phyloP scores from a whole-genome alignment of 129 eudicot genomes.

The Centaurea solstitialis region DNA sequence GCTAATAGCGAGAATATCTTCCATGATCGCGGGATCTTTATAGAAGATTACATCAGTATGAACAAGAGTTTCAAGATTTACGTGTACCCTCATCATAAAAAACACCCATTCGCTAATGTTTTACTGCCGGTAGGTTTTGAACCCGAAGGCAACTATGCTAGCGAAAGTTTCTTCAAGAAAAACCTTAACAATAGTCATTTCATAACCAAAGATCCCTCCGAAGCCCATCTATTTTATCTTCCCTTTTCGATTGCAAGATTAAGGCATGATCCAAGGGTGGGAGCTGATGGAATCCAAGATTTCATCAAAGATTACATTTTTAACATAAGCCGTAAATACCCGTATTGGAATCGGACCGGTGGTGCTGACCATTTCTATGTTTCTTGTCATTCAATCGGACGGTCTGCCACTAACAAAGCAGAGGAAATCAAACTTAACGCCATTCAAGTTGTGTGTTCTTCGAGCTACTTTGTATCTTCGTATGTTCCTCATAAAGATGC shows the following conservation, averaged over 20 bases:
- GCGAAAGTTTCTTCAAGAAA: conserved; percentile 93
- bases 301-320: conserved; percentile 60
- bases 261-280: conserved; percentile 76
- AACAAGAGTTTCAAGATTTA: conserved; percentile 64
- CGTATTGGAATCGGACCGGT: conserved; percentile 79
- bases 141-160: conserved; percentile 95
- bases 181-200: conserved; percentile 68
- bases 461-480: conserved; percentile 63
- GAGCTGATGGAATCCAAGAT: conserved; percentile 71
- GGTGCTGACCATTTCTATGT: conserved; percentile 95
- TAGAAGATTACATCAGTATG: conserved; percentile 72
- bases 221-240: conserved; percentile 78
- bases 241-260: conserved; percentile 90
- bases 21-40: conserved; percentile 65
- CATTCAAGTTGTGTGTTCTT: conserved; percentile 90
- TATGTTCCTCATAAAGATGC: conserved; percentile 92
- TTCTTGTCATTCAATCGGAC: conserved; percentile 88
- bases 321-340: conserved; percentile 62
- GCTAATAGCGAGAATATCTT: conserved; percentile 37
- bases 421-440: conserved; percentile 64
- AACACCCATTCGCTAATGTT: conserved; percentile 81
- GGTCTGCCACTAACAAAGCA: conserved; percentile 68
- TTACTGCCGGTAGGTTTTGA: conserved; percentile 65
- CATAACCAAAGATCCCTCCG: conserved; percentile 67
- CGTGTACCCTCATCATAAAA: conserved; percentile 65